Base-by-base conservation (phyloP, 495 filamentous ascomycete genomes). In the Podospora didyma region DNA sequence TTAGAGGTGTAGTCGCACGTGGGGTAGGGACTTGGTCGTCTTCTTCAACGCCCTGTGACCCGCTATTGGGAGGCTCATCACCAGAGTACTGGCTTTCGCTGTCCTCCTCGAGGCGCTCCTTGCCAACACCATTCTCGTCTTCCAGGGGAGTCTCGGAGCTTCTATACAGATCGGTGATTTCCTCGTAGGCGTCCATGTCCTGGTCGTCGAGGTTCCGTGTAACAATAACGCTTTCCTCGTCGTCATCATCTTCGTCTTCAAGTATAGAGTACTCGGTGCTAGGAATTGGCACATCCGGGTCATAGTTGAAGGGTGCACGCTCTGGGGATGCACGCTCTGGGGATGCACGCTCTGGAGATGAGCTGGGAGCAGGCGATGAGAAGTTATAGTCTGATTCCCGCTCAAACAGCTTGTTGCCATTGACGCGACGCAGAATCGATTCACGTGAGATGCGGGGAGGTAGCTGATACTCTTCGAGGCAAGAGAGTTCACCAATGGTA, bases 391-490 rank as follows among this genome's bases (percentile, higher is more conserved):
- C 80, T n/a, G 83, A 83, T 47, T 89, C 86, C 37, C 69, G 71
- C 2, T 72, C 70, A 39, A 76, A 75, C 54, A 69, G 68, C 48
- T 85, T 81, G 49, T 86, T 82, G 42, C 87, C 86, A 62, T 92
- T 91, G 21, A 97, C 86, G 54, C 91, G 91, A 16, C 90, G 84
- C 48, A 96, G 73, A 54, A 97, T 97, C 0, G 92, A 96, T 65
- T 97, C 94, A 20, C 94, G 82, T 34, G 94, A 97, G 64, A 96
- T 93, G 24, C 86, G 87, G 14, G 89, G 89, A 28, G 86, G 82
- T 0, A 86, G 70, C 50, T 86, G 79, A 54, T 85, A 86, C 31
- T 84, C 80, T 14, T 76, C 81, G 22, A 84, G 67, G 9, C 69
- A 69, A 1, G 79, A 78, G 23, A 82, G 66, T 54, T 82, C 82